Base-by-base conservation (phyloP, 805 yeast species). In the Ogataea henricii region DNA sequence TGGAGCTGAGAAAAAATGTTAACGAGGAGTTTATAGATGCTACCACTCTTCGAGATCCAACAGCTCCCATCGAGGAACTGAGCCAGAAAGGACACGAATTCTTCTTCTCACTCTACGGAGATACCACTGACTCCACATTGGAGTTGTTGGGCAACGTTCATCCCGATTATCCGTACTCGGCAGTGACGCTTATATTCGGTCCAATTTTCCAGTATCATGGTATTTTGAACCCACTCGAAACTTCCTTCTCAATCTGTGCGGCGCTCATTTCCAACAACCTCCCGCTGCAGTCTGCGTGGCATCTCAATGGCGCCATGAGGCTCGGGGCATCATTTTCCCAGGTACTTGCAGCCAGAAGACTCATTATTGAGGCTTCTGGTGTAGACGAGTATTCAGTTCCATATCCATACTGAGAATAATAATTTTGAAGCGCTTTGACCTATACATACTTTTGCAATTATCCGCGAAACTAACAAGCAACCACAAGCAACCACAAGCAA, bases 181-280 rank as follows among this genome's bases (percentile, higher is more conserved):
- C 37, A 6, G 23, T 33, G 22, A 17, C 37, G 16, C 37, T 33
- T 4, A 18, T 33, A 10, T 33, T 33, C 9, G 37, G 37, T 6
- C 37, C 37, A 13, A 36, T 36, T 13, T 36, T 36, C 12, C 39
- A 36, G 27, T 33, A 17, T 17, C 37, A 33, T 33, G 37, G 23
- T 6, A n/a, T 33, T 33, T 18, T 33, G n/a, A 33, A 33, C 13
- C 13, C 37, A 9, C n/a, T 33, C 12, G 37, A 33, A 9, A 33
- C 37, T 7, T 33, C 37, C n/a, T 33, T 14, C 23, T 17, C 37
- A 16, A 33, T 33, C 13, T 33, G 37, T 18, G 22, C 37, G 7
- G 37, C 37, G 9, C 22, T 33, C 13, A 33, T 33, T 4, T 33
- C 37, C 22, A 33, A 33, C 18, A 8, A 18, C 12, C 23, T 33